Conservation (phyloP, 202 grass and related monocot genomes). For the Schoenoplectus triqueter region DNA sequence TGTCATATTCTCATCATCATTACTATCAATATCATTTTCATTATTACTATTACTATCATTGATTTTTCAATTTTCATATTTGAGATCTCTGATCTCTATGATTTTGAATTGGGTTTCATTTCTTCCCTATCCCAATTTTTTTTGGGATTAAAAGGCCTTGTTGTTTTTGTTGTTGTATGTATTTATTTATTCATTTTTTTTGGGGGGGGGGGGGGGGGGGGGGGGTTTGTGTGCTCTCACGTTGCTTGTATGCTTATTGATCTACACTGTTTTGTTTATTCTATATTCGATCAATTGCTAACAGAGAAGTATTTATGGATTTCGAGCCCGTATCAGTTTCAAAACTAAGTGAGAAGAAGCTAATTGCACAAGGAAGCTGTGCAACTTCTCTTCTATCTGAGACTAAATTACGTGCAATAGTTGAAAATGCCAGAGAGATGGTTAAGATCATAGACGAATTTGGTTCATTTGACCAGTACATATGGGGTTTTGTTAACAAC, state of each 20-base stretch:
- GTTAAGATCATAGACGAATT: conserved; percentile 81
- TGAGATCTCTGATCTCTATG: no score
- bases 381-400: conserved; percentile 80
- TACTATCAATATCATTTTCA: no score
- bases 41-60: no score
- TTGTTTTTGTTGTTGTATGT: no score
- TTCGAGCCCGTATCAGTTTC: conserved; percentile 82
- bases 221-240: neutral
- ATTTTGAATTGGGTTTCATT: no score
- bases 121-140: no score
- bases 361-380: conserved; percentile 68
- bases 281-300: neutral
- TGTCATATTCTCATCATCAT: no score
- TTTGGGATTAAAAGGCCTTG: no score
- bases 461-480: conserved; percentile 86
- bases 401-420: conserved; percentile 76
- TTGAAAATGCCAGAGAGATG: conserved; percentile 86
- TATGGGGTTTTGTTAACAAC: conserved; percentile 85
- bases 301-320: conserved; percentile 95
- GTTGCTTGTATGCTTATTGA: conserved; percentile 12
- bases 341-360: conserved; percentile 89
- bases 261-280: neutral
- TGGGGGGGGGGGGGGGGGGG: no score
- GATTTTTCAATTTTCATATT: no score
- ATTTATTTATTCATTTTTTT: neutral